Base-by-base conservation (phyloP, 2,329 filamentous ascomycete genomes). In the Fusarium domesticum region DNA sequence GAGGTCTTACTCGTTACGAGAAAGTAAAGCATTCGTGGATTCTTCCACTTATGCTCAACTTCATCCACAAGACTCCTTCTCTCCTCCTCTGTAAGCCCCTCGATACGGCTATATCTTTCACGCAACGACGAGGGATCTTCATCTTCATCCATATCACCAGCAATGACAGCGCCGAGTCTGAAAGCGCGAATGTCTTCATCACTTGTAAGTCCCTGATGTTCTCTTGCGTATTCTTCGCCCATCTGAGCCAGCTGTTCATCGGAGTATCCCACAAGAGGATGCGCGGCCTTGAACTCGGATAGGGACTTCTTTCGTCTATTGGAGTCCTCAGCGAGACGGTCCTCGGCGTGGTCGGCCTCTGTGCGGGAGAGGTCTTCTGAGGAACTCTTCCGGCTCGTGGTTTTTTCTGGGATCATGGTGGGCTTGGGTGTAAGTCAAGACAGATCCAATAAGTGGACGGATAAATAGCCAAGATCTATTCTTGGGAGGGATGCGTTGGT, bases 41-140 rank as follows among this genome's bases (percentile, higher is more conserved):
- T 85, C 6, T 75, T 77, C 85, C 85, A 89, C 48, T 80, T 82
- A 58, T 86, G 75, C 1, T 75, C 77, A 32, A 77, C 73, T 59
- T 90, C 85, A 15, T 75, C 71, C 10, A 75, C 70, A 31, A 89
- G 65, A 5, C 78, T 70, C 2, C 71, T 66, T 32, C 72, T 73
- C 60, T 90, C 85, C 10, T 77, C 71, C 1, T 73, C 69, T 0
- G 73, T 81, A 37, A 87, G 68, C 6, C 74, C 77, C 11, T 72
- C 63, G 34, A 82, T 61, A 15, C 67, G 66, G 15, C 73, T 71
- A 57, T 75, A 78, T 42, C 69, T 69, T 40, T 49, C 44, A 11
- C 50, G 48, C 4, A 55, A 43, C 5, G 52, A 47, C 5, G 37
- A 18, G 4, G 28, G 38, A 18, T 51, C 37, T 16, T 55, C 52